phyloP scores from a whole-genome alignment of 495 filamentous ascomycete species.

The Neurospora sp. region DNA sequence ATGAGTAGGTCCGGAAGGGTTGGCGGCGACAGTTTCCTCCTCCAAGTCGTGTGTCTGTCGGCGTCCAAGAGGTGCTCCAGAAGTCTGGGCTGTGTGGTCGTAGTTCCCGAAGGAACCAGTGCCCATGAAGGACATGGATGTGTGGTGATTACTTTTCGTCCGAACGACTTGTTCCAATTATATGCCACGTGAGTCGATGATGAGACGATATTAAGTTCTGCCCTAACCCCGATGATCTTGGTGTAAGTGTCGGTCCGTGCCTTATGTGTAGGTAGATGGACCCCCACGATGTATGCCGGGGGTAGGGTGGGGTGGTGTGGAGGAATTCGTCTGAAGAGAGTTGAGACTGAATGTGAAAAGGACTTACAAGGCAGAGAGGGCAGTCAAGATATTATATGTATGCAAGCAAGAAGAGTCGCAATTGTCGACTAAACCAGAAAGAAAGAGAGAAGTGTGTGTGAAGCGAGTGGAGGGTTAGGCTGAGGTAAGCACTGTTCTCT shows the following conservation, averaged over 20 bases:
- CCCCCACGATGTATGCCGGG: not conserved
- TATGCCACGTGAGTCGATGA: not conserved
- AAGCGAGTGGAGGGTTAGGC: not conserved
- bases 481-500: not conserved
- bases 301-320: not conserved
- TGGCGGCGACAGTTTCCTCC: not conserved
- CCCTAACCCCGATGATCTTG: not conserved
- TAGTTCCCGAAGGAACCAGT: constrained; percentile 33
- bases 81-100: constrained; percentile 32
- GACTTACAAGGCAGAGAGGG: not conserved
- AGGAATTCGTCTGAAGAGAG: not conserved
- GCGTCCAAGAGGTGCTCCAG: constrained; percentile 17
- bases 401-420: not conserved
- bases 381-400: not conserved
- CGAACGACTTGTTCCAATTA: not conserved
- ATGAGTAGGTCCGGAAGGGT: not conserved
- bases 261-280: not conserved
- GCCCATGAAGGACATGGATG: constrained; percentile 33
- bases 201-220: not conserved
- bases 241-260: not conserved
- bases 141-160: not conserved
- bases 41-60: constrained; percentile 15
- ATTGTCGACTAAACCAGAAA: not conserved
- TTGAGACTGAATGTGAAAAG: not conserved
- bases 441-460: not conserved